Evolutionary conservation across 116 monocot species (phyloP).

Genomic region (Iris pallida): DNA sequence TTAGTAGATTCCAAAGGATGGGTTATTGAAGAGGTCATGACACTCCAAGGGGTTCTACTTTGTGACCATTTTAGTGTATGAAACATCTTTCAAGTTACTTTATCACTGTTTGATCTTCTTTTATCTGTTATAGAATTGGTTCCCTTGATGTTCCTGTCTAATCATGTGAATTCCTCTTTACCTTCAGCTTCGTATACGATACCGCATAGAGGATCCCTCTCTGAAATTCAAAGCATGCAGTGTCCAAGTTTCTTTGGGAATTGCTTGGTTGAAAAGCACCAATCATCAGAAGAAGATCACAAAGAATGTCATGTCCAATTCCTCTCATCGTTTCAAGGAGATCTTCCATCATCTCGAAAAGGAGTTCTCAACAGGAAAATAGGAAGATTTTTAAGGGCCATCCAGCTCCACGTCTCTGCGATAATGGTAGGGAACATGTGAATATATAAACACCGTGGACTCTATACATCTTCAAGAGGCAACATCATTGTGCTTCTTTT

Average conservation of each 20-base stretch:
- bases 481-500: too few species aligned
- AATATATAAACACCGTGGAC: neutral
- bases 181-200: slow-evolving; percentile 77
- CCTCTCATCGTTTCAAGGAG: slow-evolving; percentile 57
- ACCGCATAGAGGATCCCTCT: slow-evolving; percentile 54
- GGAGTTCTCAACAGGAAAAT: slow-evolving; percentile 43
- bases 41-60: slow-evolving; percentile 52
- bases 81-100: neutral
- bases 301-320: slow-evolving; percentile 58
- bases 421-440: too few species aligned
- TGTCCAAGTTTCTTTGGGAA: slow-evolving; percentile 60
- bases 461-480: too few species aligned
- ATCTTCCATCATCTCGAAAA: slow-evolving; percentile 51
- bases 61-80: slow-evolving; percentile 72
- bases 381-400: slow-evolving; percentile 1
- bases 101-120: neutral
- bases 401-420: neutral
- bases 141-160: neutral
- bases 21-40: slow-evolving; percentile 73
- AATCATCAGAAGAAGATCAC: slow-evolving; percentile 84
- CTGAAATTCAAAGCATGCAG: slow-evolving; percentile 64
- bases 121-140: neutral
- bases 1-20: slow-evolving; percentile 55
- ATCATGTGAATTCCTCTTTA: slow-evolving; percentile 3
- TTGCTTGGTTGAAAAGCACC: slow-evolving; percentile 83